phyloP scores from a whole-genome alignment of 345 rosid genomes.

The Cardamine chenopodiifolia region DNA sequence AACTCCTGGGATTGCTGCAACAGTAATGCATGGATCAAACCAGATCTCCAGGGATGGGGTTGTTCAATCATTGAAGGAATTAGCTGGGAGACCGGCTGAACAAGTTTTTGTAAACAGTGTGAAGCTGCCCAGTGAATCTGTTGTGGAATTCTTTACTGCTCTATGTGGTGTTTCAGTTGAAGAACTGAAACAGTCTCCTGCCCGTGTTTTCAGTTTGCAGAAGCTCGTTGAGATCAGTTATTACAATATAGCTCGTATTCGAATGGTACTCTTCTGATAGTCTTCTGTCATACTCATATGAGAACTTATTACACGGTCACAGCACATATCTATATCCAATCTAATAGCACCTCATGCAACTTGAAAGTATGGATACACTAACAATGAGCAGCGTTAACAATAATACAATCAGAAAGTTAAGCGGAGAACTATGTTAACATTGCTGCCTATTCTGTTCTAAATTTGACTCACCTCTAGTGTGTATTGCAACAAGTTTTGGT shows the following conservation, averaged over 20 bases:
- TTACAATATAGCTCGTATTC: slow-evolving; percentile 96
- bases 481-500: slow-evolving; percentile 23
- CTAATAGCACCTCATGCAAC: slow-evolving; percentile 25
- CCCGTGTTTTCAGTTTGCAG: slow-evolving; percentile 98
- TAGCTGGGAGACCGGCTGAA: slow-evolving; percentile 94
- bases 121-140: slow-evolving; percentile 86
- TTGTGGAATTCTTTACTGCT: slow-evolving; percentile 97
- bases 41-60: slow-evolving; percentile 98
- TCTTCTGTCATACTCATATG: slow-evolving; percentile 20
- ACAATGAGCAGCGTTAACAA: slow-evolving; percentile 16
- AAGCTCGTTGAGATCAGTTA: slow-evolving; percentile 99
- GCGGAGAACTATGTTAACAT: slow-evolving; percentile 2
- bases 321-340: not conserved
- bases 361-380: slow-evolving; percentile 28
- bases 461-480: slow-evolving; percentile 17
- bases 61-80: slow-evolving; percentile 81
- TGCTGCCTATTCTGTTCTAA: slow-evolving; percentile 1
- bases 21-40: slow-evolving; percentile 96
- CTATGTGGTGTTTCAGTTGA: slow-evolving; percentile 97
- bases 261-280: slow-evolving; percentile 68
- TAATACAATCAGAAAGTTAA: slow-evolving; percentile 22
- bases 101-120: slow-evolving; percentile 92
- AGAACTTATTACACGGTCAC: slow-evolving; percentile 15
- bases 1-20: slow-evolving; percentile 87
- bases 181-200: slow-evolving; percentile 94